Conservation (phyloP, 169 alveolate species). For the Eimeria brunetti region DNA sequence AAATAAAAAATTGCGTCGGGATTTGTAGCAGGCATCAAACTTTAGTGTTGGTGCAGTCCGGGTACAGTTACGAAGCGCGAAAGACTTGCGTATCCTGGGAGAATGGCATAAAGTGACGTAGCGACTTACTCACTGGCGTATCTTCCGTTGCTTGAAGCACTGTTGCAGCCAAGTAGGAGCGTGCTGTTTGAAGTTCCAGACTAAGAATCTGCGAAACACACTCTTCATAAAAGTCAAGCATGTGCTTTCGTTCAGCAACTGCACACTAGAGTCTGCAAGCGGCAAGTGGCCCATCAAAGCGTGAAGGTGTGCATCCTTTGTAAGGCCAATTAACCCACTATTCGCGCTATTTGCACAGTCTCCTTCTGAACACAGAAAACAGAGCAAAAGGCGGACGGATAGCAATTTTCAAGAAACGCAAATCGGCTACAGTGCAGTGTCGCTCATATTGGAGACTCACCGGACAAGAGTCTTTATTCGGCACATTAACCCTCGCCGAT, state of each 20-base stretch:
- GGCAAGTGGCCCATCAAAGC: neutral
- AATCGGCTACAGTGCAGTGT: neutral
- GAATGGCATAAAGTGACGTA: neutral
- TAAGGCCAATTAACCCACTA: neutral
- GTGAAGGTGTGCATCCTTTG: neutral
- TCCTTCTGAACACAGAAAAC: neutral
- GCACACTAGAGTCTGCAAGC: neutral
- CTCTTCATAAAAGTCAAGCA: neutral
- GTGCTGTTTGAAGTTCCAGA: neutral
- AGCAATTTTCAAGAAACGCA: neutral
- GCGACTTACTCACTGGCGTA: neutral
- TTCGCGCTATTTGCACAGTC: neutral
- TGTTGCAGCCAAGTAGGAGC: neutral
- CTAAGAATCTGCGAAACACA: neutral
- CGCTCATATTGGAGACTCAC: neutral
- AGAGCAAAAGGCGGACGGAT: neutral
- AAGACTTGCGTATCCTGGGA: neutral
- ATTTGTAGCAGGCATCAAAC: neutral
- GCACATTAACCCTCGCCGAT: neutral
- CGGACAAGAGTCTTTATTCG: neutral
- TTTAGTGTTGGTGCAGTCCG: neutral
- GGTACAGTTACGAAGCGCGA: neutral
- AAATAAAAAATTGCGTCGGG: neutral
- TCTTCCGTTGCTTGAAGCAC: neutral
- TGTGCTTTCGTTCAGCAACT: neutral